Percentiles rank a stretch among this genome's conserved stretches.
phyloP scores from a whole-genome alignment of 139 green algal genomes.

The Closterium sp. region DNA sequence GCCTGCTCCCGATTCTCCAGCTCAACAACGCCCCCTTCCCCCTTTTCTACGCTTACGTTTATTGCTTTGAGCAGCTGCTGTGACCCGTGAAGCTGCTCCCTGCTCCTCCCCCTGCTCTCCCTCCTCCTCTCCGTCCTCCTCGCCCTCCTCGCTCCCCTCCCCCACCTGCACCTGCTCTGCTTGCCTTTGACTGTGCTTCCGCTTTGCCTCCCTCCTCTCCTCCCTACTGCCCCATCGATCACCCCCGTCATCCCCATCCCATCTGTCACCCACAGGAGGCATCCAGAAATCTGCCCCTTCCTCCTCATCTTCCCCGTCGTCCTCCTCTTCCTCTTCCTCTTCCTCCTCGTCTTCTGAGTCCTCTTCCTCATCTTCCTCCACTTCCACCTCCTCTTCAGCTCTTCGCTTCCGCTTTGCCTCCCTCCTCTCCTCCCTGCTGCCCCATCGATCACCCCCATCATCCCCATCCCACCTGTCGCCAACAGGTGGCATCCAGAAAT shows the following conservation, averaged over 20 bases:
- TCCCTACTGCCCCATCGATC: slow-evolving; percentile 12
- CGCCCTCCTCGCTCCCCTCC: background rate
- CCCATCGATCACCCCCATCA: slow-evolving; percentile 19
- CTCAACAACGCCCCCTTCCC: background rate
- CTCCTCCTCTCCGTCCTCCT: background rate
- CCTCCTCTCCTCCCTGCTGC: slow-evolving; percentile 4
- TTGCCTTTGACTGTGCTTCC: background rate
- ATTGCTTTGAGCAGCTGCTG: background rate
- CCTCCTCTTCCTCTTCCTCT: slow-evolving; percentile 13
- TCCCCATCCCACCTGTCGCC: slow-evolving; percentile 36
- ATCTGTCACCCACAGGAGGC: slow-evolving; percentile 19
- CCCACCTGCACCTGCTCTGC: background rate
- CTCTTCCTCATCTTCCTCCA: background rate
- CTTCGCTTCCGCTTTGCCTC: background rate
- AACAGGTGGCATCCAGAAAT: slow-evolving; percentile 31
- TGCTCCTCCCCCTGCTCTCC: too few species aligned
- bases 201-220: background rate
- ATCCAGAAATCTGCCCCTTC: slow-evolving; percentile 26
- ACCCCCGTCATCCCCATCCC: slow-evolving; percentile 31
- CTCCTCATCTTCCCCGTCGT: background rate
- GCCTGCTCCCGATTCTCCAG: too few species aligned
- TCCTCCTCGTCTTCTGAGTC: background rate
- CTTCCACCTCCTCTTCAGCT: slow-evolving; percentile 16
- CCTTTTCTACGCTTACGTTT: background rate
- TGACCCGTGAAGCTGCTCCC: background rate